Conservation (phyloP, 495 filamentous ascomycete genomes). For the Stereocaulon alpinum region DNA sequence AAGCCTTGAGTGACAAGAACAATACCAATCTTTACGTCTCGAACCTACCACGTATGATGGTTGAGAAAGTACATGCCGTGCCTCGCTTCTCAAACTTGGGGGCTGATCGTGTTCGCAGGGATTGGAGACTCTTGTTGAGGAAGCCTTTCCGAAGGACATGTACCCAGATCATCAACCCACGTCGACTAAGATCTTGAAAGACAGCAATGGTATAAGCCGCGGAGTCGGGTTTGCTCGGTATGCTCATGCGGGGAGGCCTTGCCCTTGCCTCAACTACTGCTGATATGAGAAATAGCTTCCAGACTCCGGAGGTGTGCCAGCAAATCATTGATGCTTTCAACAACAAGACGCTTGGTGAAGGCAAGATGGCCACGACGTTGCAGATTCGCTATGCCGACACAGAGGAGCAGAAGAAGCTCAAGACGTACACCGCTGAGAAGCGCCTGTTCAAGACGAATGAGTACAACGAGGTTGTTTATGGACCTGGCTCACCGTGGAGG, state of each 20-base stretch:
- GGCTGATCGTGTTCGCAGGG: constrained; percentile 6
- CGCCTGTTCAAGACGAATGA: constrained; percentile 90
- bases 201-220: constrained; percentile 80
- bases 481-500: constrained; percentile 13
- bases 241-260: constrained; percentile 14
- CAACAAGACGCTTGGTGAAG: constrained; percentile 53
- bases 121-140: constrained; percentile 19
- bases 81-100: neutral
- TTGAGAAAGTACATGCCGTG: constrained; percentile 58
- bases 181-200: constrained; percentile 86
- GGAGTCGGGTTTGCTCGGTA: constrained; percentile 97
- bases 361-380: constrained; percentile 64
- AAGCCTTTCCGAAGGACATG: constrained; percentile 50
- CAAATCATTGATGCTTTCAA: constrained; percentile 76
- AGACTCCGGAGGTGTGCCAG: constrained; percentile 77
- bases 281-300: constrained; percentile 49
- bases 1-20: constrained; percentile 70
- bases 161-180: constrained; percentile 63
- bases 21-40: constrained; percentile 97
- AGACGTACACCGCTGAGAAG: constrained; percentile 84
- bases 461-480: constrained; percentile 57
- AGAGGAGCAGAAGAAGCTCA: constrained; percentile 87
- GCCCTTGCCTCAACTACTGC: constrained; percentile 2
- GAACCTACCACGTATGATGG: constrained; percentile 82
- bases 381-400: constrained; percentile 97